Percentiles rank a stretch among this genome's conserved stretches.
Conservation (phyloP, 2,329 filamentous ascomycete genomes). For the Botrytis pseudocinerea region DNA sequence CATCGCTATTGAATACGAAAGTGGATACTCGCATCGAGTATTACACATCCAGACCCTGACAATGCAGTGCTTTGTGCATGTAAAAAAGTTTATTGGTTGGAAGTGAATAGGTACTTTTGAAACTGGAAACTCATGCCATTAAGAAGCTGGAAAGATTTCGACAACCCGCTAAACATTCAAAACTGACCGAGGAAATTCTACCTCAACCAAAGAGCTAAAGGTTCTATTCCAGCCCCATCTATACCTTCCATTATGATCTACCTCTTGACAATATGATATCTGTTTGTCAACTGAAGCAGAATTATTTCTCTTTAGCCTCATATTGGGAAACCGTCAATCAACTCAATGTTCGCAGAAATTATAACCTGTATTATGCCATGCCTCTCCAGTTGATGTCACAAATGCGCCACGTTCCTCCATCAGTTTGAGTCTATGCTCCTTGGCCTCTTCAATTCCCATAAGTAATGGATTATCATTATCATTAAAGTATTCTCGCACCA, state of each 20-base stretch:
- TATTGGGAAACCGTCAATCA: fast-evolving
- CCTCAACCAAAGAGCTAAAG: background rate
- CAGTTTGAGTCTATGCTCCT: slow-evolving; percentile 42
- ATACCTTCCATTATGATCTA: too few species aligned
- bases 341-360: slow-evolving; percentile 8
- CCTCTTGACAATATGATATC: background rate
- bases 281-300: background rate
- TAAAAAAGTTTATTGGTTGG: background rate
- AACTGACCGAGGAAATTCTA: background rate
- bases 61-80: background rate
- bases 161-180: background rate
- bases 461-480: slow-evolving; percentile 29
- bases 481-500: slow-evolving; percentile 27
- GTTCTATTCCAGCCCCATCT: too few species aligned
- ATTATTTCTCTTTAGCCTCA: background rate
- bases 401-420: slow-evolving; percentile 44
- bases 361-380: background rate
- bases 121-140: background rate
- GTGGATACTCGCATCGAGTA: background rate
- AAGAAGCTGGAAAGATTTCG: background rate
- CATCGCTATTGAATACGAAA: background rate
- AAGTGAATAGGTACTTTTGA: background rate
- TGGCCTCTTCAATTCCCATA: slow-evolving; percentile 44
- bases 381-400: background rate
- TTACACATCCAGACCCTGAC: too few species aligned